Evolutionary conservation across 1,284 basidiomycete species (phyloP).

Genomic region (Trichosporon inkin): DNA sequence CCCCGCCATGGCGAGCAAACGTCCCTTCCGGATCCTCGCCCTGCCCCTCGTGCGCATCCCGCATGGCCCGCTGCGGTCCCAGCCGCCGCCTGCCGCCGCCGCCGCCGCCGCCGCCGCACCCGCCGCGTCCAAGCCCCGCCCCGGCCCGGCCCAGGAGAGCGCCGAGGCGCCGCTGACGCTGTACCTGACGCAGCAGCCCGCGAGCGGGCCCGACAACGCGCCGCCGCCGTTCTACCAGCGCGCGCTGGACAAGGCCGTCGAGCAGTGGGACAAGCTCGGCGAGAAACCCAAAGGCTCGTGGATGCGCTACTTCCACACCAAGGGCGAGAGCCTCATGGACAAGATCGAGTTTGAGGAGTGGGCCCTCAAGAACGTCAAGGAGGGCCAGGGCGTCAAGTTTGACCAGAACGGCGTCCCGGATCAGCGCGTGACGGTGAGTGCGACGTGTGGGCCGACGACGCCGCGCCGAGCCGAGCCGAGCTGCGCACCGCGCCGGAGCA

Average conservation of each 20-base stretch:
- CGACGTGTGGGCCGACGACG: neutral
- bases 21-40: conserved; percentile 42
- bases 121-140: conserved; percentile 12
- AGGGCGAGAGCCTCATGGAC: conserved; percentile 50
- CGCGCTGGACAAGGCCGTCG: conserved; percentile 37
- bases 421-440: conserved; percentile 35
- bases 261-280: conserved; percentile 45
- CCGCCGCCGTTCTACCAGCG: conserved; percentile 19
- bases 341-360: conserved; percentile 50
- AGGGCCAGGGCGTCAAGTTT: conserved; percentile 38
- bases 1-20: neutral
- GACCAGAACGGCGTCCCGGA: conserved; percentile 29
- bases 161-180: conserved; percentile 20
- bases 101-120: neutral
- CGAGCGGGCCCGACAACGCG: neutral
- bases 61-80: conserved; percentile 21
- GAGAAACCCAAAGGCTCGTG: conserved; percentile 38
- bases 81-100: neutral
- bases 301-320: conserved; percentile 47
- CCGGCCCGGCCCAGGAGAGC: neutral
- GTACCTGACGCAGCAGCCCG: conserved; percentile 28
- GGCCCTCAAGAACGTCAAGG: conserved; percentile 42
- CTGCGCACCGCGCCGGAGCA: neutral
- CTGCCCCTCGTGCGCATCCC: conserved; percentile 42
- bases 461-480: too few relatives aligned